phyloP scores from a whole-genome alignment of 208 protist genomes.

The Leishmania amazonensis region DNA sequence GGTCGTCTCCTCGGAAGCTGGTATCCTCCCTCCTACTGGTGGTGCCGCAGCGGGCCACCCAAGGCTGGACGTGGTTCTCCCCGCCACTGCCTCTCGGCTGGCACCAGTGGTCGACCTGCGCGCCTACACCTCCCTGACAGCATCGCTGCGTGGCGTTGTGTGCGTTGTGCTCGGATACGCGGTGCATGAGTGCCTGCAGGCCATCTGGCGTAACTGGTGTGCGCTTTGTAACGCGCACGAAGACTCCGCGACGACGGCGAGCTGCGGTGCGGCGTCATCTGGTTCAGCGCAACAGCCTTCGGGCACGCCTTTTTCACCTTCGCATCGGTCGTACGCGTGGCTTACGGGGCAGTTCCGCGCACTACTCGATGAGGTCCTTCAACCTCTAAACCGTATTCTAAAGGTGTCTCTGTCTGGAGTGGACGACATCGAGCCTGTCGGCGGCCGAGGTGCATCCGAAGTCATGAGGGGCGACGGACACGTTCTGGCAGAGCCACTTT shows the following conservation, averaged over 20 bases:
- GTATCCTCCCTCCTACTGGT: background rate
- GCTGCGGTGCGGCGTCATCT: background rate
- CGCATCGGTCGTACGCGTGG: slow-evolving; percentile 14
- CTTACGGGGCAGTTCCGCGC: slow-evolving; percentile 13
- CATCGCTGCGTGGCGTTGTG: slow-evolving; percentile 21
- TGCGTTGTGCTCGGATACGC: slow-evolving; percentile 22
- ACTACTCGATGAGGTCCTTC: slow-evolving; percentile 15
- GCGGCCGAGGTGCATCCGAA: background rate
- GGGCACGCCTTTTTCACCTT: background rate
- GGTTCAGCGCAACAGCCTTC: background rate
- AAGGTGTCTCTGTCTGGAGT: background rate
- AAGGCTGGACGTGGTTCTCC: slow-evolving; percentile 22
- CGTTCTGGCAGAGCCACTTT: background rate
- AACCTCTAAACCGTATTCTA: slow-evolving; percentile 23
- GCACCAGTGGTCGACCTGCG: slow-evolving; percentile 12
- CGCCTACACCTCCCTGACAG: slow-evolving; percentile 9
- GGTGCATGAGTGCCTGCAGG: slow-evolving; percentile 12
- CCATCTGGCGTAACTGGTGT: slow-evolving; percentile 1
- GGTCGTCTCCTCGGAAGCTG: background rate
- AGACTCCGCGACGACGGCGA: background rate
- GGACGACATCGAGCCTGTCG: background rate
- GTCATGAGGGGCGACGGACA: background rate
- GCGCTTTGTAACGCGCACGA: background rate
- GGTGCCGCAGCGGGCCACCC: background rate
- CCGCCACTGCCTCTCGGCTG: background rate